These are phyloP conservation scores for Wilcoxina mikolae DNA, from an alignment of 495 filamentous ascomycete species.

Conservation along the genomic window DNA sequence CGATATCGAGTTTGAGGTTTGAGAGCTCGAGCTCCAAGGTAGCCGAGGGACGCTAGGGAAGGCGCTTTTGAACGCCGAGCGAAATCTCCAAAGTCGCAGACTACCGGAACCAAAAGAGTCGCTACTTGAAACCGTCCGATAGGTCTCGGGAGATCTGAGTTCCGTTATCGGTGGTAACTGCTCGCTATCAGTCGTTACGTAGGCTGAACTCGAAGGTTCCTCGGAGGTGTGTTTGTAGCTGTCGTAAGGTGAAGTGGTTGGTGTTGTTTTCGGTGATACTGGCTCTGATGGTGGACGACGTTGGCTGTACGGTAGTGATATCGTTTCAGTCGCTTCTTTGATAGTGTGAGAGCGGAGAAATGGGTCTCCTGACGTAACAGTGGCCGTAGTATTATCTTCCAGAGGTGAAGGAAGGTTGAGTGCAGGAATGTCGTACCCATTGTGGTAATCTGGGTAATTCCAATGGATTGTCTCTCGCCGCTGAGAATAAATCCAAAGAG, in stretches of 20 bases:
- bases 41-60: constrained; percentile 2
- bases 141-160: background rate
- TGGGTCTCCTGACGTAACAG: background rate
- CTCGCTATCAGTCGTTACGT: constrained; percentile 1
- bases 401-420: background rate
- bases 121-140: constrained; percentile 1
- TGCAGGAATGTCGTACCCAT: constrained; percentile 4
- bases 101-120: background rate
- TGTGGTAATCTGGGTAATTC: constrained; percentile 2
- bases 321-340: background rate
- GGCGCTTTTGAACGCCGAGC: background rate
- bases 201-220: background rate
- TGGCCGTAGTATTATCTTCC: background rate
- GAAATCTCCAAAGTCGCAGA: background rate
- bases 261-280: constrained; percentile 6
- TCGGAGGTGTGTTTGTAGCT: background rate
- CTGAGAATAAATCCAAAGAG: background rate
- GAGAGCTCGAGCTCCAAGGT: constrained; percentile 1
- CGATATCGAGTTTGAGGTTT: background rate
- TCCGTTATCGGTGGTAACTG: background rate
- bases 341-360: background rate
- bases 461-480: constrained; percentile 4
- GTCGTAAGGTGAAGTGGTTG: background rate
- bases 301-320: background rate
- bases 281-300: constrained; percentile 3